Percentiles rank a stretch among this genome's conserved stretches.
Evolutionary conservation across 257 asterid genomes (phyloP).

Genomic region (Orobanche coerulescens): DNA sequence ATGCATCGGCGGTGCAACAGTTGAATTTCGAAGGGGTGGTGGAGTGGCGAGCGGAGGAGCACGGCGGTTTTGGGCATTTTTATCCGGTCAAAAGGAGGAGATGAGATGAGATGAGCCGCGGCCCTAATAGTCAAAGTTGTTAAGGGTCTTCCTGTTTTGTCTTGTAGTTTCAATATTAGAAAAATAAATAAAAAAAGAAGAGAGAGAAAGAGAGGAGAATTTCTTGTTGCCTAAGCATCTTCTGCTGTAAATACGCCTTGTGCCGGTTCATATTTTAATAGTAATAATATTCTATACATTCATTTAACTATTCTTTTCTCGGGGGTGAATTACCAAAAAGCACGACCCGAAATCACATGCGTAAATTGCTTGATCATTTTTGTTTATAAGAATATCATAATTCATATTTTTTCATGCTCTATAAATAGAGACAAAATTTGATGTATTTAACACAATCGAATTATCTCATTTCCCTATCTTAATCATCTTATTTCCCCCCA

Average conservation of each 20-base stretch:
- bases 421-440: too few species aligned
- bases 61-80: conserved; percentile 31
- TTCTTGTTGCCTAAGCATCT: conserved; percentile 15
- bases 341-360: too few species aligned
- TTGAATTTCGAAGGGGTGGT: conserved; percentile 36
- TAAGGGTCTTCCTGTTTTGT: conserved; percentile 34
- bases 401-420: too few species aligned
- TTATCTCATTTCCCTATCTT: too few species aligned
- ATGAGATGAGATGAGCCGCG: conserved; percentile 57
- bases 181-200: neutral
- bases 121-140: conserved; percentile 45
- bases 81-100: conserved; percentile 69
- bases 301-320: too few species aligned
- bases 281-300: too few species aligned
- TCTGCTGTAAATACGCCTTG: conserved; percentile 23
- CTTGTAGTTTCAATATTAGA: conserved; percentile 18
- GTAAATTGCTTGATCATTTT: too few species aligned
- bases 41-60: conserved; percentile 48
- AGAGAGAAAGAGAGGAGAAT: neutral
- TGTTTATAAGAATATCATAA: too few species aligned
- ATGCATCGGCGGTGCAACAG: conserved; percentile 30
- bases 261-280: conserved; percentile 10
- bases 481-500: too few species aligned
- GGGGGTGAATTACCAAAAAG: too few species aligned
- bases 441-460: too few species aligned